These are phyloP conservation scores for Irpex sp. DNA, from an alignment of 1,284 basidiomycete species.

Conservation along the genomic window DNA sequence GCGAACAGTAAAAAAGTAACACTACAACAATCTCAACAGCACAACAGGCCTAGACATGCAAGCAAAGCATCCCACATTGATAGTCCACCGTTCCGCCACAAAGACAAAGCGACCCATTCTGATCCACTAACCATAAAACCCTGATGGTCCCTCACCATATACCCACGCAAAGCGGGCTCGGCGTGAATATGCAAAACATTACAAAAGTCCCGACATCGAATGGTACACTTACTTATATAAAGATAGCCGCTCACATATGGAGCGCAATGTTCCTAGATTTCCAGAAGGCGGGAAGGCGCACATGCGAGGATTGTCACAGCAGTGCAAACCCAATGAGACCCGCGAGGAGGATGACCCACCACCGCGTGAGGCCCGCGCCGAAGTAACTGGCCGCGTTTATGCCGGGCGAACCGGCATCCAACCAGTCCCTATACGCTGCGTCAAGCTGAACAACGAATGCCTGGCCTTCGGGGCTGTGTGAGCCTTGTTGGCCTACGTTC, in stretches of 20 bases:
- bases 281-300: background rate
- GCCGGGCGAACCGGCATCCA: conserved; percentile 33
- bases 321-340: background rate
- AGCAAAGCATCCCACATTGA: background rate
- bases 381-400: conserved; percentile 16
- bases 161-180: background rate
- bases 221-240: background rate
- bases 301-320: background rate
- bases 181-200: background rate
- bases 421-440: conserved; percentile 50
- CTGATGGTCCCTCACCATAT: background rate
- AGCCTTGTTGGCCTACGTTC: conserved; percentile 28
- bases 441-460: conserved; percentile 54
- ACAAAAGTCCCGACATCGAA: too few species aligned
- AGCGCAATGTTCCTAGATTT: background rate
- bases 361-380: background rate
- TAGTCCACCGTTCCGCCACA: background rate
- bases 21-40: background rate
- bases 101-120: background rate
- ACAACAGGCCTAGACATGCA: background rate
- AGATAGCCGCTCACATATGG: background rate
- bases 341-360: background rate
- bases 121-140: background rate
- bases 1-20: background rate
- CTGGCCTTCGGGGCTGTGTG: conserved; percentile 48